A percentile compares a stretch with the other conserved stretches of the same genome.
Evolutionary conservation across 108 stramenopile species (phyloP).

Genomic region (Mayamaea pseudoterrestris): DNA sequence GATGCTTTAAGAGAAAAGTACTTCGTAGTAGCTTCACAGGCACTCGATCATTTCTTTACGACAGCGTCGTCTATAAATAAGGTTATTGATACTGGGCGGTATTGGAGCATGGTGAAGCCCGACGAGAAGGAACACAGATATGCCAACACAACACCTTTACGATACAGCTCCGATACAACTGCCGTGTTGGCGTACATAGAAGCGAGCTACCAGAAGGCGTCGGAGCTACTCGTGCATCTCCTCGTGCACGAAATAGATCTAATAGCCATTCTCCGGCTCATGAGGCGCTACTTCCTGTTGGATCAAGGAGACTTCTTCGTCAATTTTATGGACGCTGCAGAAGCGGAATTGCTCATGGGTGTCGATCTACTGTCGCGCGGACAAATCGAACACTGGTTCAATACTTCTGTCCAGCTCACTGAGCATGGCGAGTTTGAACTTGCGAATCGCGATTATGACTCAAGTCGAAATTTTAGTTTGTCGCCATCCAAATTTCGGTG

Average conservation of each 20-base stretch:
- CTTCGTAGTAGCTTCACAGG: slow-evolving; percentile 34
- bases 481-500: slow-evolving; percentile 24
- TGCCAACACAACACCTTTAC: background rate
- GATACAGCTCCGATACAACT: slow-evolving; percentile 2
- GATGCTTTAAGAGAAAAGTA: slow-evolving; percentile 20
- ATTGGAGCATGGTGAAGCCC: slow-evolving; percentile 48
- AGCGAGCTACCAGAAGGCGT: slow-evolving; percentile 52
- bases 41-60: slow-evolving; percentile 18
- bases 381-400: slow-evolving; percentile 77
- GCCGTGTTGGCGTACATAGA: slow-evolving; percentile 49
- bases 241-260: slow-evolving; percentile 50
- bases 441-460: no score
- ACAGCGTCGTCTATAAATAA: slow-evolving; percentile 21
- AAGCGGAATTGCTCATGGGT: slow-evolving; percentile 64
- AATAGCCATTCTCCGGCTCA: slow-evolving; percentile 52
- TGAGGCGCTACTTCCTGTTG: slow-evolving; percentile 94
- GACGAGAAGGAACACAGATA: background rate
- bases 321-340: slow-evolving; percentile 89
- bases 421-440: no score
- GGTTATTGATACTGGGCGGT: slow-evolving; percentile 85
- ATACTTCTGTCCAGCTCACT: slow-evolving; percentile 41
- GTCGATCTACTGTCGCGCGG: slow-evolving; percentile 43
- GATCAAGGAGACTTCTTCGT: slow-evolving; percentile 96
- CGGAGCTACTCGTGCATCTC: slow-evolving; percentile 47
- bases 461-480: no score